Evolutionary conservation across 768 basidiomycete species (phyloP).

Genomic region (Rhizopogon salebrosus): DNA sequence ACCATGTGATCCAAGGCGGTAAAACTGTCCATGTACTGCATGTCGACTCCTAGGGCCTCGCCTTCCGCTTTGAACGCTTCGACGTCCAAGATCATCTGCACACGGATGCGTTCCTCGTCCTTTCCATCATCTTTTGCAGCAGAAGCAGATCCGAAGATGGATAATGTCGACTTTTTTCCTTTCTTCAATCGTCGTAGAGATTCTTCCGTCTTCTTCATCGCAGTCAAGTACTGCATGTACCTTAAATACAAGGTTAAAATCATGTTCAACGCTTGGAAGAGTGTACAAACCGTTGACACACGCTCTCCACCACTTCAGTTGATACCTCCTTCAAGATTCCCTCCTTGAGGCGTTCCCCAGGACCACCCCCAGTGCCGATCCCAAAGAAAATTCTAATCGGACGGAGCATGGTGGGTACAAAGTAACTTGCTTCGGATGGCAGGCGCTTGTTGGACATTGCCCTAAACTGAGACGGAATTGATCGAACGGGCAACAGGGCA

Average conservation of each 20-base stretch:
- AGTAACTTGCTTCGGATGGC: conserved; percentile 81
- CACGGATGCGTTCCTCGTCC: conserved; percentile 85
- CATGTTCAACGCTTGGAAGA: background rate
- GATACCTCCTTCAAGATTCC: conserved; percentile 46
- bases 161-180: conserved; percentile 74
- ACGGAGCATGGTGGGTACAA: conserved; percentile 73
- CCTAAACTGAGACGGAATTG: conserved; percentile 87
- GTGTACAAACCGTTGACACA: conserved; percentile 52
- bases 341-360: conserved; percentile 54
- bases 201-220: conserved; percentile 91
- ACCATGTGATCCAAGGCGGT: conserved; percentile 57
- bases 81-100: conserved; percentile 82
- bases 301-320: conserved; percentile 64
- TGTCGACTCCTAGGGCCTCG: conserved; percentile 58
- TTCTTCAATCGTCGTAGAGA: conserved; percentile 83
- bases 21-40: conserved; percentile 48
- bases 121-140: conserved; percentile 54
- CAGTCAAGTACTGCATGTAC: conserved; percentile 73
- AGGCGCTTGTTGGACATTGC: conserved; percentile 72
- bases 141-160: conserved; percentile 62
- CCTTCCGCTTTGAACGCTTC: conserved; percentile 81
- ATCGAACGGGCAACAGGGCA: conserved; percentile 75
- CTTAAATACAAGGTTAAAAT: conserved; percentile 29
- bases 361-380: conserved; percentile 49
- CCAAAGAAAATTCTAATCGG: conserved; percentile 76